phyloP scores from a whole-genome alignment of 345 rosid genomes.

The Pelargonium nanum region DNA sequence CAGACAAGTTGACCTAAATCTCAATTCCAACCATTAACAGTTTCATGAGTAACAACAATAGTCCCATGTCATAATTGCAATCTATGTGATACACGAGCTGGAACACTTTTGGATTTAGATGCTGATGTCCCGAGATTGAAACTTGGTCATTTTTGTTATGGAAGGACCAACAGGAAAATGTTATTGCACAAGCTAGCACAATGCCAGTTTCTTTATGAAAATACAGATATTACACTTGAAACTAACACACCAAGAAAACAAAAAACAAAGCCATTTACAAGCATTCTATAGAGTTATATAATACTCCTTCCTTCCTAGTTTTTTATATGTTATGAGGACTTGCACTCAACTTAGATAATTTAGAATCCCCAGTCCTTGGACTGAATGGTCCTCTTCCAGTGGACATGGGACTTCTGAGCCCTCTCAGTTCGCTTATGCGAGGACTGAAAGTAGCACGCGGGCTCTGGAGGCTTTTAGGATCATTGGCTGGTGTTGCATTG shows the following conservation, averaged over 20 bases:
- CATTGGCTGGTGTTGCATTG: slow-evolving; percentile 46
- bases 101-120: too few relatives aligned
- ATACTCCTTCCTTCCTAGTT: slow-evolving; percentile 15
- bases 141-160: too few relatives aligned
- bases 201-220: too few relatives aligned
- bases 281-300: not conserved
- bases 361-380: slow-evolving; percentile 34
- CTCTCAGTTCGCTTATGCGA: slow-evolving; percentile 50
- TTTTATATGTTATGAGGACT: slow-evolving; percentile 64
- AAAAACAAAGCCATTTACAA: not conserved
- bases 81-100: too few relatives aligned
- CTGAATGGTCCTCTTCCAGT: slow-evolving; percentile 32
- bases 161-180: too few relatives aligned
- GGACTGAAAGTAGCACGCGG: slow-evolving; percentile 47
- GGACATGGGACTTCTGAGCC: slow-evolving; percentile 49
- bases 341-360: slow-evolving; percentile 46
- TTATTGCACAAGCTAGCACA: too few relatives aligned
- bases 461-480: slow-evolving; percentile 33
- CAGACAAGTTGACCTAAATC: not conserved
- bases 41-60: too few relatives aligned
- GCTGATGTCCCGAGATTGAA: too few relatives aligned
- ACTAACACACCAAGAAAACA: not conserved
- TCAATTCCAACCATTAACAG: too few relatives aligned
- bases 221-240: too few relatives aligned
- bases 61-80: too few relatives aligned